Percentiles rank a stretch among this genome's conserved stretches.
These are phyloP conservation scores for Ganoderma lingzhi DNA, from an alignment of 1,284 basidiomycete species.

Conservation along the genomic window DNA sequence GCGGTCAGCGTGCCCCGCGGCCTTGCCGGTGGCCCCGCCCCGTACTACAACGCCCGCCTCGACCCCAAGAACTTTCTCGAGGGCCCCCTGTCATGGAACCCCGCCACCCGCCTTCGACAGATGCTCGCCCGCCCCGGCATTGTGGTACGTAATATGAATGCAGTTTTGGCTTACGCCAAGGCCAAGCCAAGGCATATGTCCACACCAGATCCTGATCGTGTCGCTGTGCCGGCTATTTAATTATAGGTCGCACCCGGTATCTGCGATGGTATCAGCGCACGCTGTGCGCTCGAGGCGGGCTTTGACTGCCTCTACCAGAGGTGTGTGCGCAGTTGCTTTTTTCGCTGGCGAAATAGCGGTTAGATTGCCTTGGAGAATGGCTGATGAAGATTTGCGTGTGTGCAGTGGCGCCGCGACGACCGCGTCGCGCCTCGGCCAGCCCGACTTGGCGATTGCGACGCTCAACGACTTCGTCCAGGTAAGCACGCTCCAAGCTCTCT, in stretches of 20 bases:
- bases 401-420: constrained; percentile 77
- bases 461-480: constrained; percentile 79
- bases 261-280: constrained; percentile 83
- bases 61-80: constrained; percentile 76
- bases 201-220: background rate
- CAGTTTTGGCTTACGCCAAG: constrained; percentile 15
- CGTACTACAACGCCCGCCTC: constrained; percentile 65
- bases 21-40: constrained; percentile 35
- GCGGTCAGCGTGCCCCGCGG: constrained; percentile 21
- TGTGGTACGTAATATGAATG: constrained; percentile 64
- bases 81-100: constrained; percentile 70
- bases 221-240: background rate
- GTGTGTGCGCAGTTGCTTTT: constrained; percentile 32
- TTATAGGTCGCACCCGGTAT: constrained; percentile 76
- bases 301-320: constrained; percentile 81
- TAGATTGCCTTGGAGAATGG: constrained; percentile 2
- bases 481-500: constrained; percentile 25
- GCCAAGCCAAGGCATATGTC: background rate
- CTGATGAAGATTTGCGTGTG: background rate
- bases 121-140: constrained; percentile 81
- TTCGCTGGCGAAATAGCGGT: background rate
- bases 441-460: constrained; percentile 84
- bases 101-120: constrained; percentile 77
- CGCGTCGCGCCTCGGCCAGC: constrained; percentile 78
- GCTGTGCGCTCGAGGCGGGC: constrained; percentile 80